Conservation (phyloP, 441 rosid species). For the Macaranga tanarius region DNA sequence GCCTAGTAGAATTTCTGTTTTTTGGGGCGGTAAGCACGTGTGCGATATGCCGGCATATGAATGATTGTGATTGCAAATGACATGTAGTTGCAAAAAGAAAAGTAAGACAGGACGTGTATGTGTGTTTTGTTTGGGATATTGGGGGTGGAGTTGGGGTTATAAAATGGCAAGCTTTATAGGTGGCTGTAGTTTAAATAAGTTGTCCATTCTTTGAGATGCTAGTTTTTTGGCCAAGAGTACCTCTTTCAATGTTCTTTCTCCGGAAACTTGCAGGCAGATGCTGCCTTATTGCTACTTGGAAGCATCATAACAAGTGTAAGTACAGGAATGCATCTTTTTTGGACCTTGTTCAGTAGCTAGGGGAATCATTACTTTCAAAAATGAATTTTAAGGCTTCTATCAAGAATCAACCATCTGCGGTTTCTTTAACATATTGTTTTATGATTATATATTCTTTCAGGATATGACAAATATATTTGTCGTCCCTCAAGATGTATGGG, state of each 20-base stretch:
- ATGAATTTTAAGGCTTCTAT: conserved; percentile 1
- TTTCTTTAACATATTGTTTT: background rate
- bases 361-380: background rate
- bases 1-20: background rate
- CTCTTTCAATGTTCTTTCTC: conserved; percentile 15
- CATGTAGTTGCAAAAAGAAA: background rate
- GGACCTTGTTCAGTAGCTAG: conserved; percentile 11
- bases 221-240: conserved; percentile 16
- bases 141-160: background rate
- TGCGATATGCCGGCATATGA: background rate
- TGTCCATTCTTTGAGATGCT: background rate
- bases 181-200: background rate
- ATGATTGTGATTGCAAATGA: background rate
- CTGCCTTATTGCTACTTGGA: conserved; percentile 76
- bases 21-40: background rate
- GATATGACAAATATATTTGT: conserved; percentile 45
- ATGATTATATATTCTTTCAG: conserved; percentile 41
- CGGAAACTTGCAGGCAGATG: conserved; percentile 72
- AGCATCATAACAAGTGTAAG: conserved; percentile 68
- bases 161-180: background rate
- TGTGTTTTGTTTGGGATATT: background rate
- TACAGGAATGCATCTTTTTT: conserved; percentile 19
- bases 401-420: conserved; percentile 8
- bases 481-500: conserved; percentile 94
- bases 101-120: too few species aligned